Evolutionary conservation across 148 eudicot genomes (phyloP).

Genomic region (Spergularia bocconei): DNA sequence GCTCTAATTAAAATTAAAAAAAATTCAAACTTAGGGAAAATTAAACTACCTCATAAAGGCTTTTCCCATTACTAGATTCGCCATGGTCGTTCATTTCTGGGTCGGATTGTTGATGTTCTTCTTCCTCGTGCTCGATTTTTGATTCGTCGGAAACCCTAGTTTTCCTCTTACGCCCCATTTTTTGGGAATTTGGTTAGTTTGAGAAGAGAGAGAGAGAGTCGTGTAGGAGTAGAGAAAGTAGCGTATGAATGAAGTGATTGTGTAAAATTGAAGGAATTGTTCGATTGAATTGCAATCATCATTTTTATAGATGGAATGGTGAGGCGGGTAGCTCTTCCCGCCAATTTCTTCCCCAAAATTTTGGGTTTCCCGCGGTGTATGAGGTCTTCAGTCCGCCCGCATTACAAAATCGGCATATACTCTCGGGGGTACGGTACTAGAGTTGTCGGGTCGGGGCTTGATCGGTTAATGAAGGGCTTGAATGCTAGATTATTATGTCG

Average conservation of each 20-base stretch:
- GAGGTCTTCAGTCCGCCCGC: not conserved
- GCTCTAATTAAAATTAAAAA: not conserved
- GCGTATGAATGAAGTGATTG: not conserved
- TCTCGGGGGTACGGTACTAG: too few species aligned
- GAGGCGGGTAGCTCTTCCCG: conserved; percentile 38
- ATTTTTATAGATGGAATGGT: not conserved
- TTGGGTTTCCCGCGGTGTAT: conserved; percentile 29
- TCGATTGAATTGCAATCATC: not conserved
- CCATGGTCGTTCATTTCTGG: conserved; percentile 19
- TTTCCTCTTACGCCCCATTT: conserved; percentile 59
- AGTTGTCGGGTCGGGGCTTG: too few species aligned
- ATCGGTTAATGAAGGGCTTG: too few species aligned
- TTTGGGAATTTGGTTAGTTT: not conserved
- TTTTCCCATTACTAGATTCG: conserved; percentile 34
- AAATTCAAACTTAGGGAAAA: not conserved
- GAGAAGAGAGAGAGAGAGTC: conserved; percentile 12
- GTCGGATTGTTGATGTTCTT: conserved; percentile 24
- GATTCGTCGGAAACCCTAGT: conserved; percentile 53
- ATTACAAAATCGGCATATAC: too few species aligned
- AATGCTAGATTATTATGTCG: too few species aligned
- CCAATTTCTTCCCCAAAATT: conserved; percentile 30
- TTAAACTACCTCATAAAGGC: conserved; percentile 61
- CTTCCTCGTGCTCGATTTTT: conserved; percentile 28
- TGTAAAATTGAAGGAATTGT: not conserved
- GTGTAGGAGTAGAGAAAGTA: conserved; percentile 16